Base-by-base conservation (phyloP, 2,329 filamentous ascomycete genomes). In the Helicocarpus griseus region DNA sequence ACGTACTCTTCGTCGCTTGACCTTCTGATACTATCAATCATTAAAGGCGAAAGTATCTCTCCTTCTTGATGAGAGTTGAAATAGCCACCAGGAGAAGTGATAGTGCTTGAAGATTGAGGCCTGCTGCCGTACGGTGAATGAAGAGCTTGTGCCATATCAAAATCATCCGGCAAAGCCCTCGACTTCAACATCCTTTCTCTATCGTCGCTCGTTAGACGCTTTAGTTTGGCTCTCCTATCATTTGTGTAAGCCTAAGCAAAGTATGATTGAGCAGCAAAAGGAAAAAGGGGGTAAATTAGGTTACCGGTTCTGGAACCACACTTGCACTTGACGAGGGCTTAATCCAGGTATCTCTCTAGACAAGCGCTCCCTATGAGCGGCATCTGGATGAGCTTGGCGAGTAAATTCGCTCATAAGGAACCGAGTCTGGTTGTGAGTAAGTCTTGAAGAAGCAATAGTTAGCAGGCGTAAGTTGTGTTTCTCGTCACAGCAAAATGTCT, bases 271-370 rank as follows among this genome's bases (percentile, higher is more conserved):
- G 9, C 19, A 50, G 35, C 40, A 24, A 45, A 41, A 19, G 6
- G 41, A 48, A 47, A 49, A 38, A 41, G 29, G 6, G 8, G 22
- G 7, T 33, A 9, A 22, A 29, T 31, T 8, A 35, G 63, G 77
- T 61, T 78, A 95, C 90, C 90, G 82, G 70, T 97, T 97, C 70
- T 97, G 90, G 70, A 97, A 97, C 91, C 90, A 97, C 47, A 97
- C 90, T 69, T 97, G 90, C 22, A 97, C 91, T 66, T 97, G 90
- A 55, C 90, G 82, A 35, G 90, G 88, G 61, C 87, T 95, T 46
- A 97, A 72, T 0, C 90, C 91, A 29, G 91, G 90, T 43, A 97
- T 96, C 66, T 96, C 89, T 56, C 86, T 77, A 3, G 90, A 91
- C 35, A 97, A 75, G 44, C 89, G 79, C 66, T 95, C 90, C 56